Percentiles rank a stretch among this genome's conserved stretches.
Evolutionary conservation across 331 rosid species (phyloP).

Genomic region (Malus hybrid): DNA sequence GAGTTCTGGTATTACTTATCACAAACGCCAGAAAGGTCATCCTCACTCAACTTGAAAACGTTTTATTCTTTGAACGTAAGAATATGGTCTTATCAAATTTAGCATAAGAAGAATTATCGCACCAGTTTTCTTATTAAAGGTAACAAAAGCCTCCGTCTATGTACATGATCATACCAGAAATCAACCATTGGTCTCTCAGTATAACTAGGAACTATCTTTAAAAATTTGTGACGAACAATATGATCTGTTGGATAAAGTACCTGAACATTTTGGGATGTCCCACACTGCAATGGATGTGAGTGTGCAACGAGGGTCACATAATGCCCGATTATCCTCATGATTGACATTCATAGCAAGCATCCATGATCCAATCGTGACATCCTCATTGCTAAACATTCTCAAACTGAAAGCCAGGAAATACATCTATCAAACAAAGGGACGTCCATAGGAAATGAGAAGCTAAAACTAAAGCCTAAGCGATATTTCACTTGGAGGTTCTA

Average conservation of each 20-base stretch:
- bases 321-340: conserved; percentile 22
- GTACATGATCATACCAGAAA: neutral
- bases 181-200: neutral
- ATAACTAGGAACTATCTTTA: neutral
- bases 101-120: neutral
- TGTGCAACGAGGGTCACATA: conserved; percentile 28
- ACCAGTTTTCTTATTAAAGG: neutral
- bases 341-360: conserved; percentile 33
- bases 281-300: conserved; percentile 26
- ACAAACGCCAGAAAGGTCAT: neutral
- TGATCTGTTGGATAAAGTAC: neutral
- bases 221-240: neutral
- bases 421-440: conserved; percentile 4
- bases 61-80: neutral
- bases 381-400: conserved; percentile 34
- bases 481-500: neutral
- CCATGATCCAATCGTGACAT: conserved; percentile 28
- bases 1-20: neutral
- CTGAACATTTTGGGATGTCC: conserved; percentile 33
- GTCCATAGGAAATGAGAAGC: neutral
- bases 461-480: neutral
- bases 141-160: neutral
- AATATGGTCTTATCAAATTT: neutral
- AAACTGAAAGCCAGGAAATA: conserved; percentile 20
- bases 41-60: neutral